phyloP scores from a whole-genome alignment of 441 rosid genomes.

The Corymbia citriodora region DNA sequence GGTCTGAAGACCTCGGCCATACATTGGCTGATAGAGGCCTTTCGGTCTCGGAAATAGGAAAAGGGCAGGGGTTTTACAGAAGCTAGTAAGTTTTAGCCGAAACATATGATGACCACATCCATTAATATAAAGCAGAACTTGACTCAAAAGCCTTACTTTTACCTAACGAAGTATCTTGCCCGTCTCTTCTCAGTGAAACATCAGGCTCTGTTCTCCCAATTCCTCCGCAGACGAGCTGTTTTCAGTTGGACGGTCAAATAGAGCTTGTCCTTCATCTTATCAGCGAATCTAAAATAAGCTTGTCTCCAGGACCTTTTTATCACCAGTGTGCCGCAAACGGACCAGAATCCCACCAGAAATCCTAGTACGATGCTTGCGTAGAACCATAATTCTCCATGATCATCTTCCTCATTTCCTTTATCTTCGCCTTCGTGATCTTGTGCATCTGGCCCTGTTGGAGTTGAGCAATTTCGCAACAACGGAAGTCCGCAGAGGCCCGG shows the following conservation, averaged over 20 bases:
- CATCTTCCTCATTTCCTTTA: not conserved
- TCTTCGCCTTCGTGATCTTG: not conserved
- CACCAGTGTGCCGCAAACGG: not conserved
- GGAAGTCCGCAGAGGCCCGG: not conserved
- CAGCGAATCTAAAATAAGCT: not conserved
- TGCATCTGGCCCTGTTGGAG: not conserved
- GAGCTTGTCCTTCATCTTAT: not conserved
- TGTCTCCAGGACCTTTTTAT: not conserved
- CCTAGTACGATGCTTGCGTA: not conserved
- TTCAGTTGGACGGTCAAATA: not conserved
- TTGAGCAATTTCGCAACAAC: not conserved
- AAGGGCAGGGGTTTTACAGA: not conserved
- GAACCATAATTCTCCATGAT: not conserved
- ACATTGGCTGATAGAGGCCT: not conserved
- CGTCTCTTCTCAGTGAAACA: not conserved
- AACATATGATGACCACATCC: not conserved
- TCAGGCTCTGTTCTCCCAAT: not conserved
- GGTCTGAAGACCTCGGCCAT: not conserved
- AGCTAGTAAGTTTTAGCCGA: not conserved
- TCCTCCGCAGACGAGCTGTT: not conserved
- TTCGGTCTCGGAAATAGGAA: not conserved
- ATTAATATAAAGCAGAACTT: not conserved
- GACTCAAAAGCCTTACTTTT: not conserved
- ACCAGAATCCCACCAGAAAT: not conserved
- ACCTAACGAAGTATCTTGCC: not conserved